These are phyloP conservation scores for Globisporangium canariense DNA, from an alignment of 352 stramenopile species.

Conservation along the genomic window DNA sequence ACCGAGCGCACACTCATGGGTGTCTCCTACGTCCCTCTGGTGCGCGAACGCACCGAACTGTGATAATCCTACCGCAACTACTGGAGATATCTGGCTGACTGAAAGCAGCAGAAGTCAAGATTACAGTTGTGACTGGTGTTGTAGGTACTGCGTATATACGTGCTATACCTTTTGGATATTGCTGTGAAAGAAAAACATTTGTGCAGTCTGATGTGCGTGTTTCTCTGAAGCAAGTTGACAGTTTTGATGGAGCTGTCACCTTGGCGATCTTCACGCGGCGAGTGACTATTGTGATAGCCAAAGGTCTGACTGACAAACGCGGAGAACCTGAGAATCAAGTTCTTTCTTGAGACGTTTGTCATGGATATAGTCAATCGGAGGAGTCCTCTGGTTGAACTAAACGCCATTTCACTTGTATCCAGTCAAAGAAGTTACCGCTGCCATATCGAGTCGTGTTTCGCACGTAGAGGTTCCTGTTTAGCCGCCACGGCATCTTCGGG, in stretches of 20 bases:
- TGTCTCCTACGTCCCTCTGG: slow-evolving; percentile 76
- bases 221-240: neutral
- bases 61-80: neutral
- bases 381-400: neutral
- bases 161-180: neutral
- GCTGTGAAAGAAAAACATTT: neutral
- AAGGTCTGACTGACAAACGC: neutral
- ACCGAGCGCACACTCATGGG: slow-evolving; percentile 56
- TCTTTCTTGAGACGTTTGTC: neutral
- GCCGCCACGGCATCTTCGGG: slow-evolving; percentile 6
- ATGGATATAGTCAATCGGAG: neutral
- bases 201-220: neutral
- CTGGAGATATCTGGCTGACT: neutral
- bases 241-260: neutral
- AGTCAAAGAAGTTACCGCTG: neutral
- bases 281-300: neutral
- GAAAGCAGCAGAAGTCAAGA: neutral
- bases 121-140: neutral
- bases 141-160: neutral
- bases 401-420: neutral
- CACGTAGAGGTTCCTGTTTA: neutral
- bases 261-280: neutral
- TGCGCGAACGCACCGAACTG: slow-evolving; percentile 44
- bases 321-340: neutral
- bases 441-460: neutral